Evolutionary conservation across 1,139 yeast species (phyloP).

Genomic region (Meyerozyma carpophila): DNA sequence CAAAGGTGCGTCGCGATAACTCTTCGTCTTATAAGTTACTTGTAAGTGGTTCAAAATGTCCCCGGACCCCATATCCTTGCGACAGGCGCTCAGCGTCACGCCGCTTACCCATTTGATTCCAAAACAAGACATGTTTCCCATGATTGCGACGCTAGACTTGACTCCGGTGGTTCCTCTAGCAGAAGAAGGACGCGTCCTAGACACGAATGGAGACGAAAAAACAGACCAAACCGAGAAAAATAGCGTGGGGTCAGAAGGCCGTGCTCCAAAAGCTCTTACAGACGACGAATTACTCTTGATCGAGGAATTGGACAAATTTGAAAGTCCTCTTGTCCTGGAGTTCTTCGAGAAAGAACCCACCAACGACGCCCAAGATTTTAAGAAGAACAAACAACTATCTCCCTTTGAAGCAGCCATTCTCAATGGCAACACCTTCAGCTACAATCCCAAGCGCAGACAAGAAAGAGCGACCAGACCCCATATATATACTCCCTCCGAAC

Average conservation of each 20-base stretch:
- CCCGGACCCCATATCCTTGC: background rate
- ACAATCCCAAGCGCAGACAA: background rate
- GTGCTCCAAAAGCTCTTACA: background rate
- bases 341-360: background rate
- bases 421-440: background rate
- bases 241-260: background rate
- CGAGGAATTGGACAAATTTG: background rate
- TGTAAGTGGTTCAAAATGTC: too few relatives aligned
- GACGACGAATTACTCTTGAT: background rate
- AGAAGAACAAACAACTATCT: background rate
- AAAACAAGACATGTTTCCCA: background rate
- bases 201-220: background rate
- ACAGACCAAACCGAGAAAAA: background rate
- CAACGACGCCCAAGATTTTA: background rate
- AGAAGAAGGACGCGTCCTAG: background rate
- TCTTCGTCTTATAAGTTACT: background rate
- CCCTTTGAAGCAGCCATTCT: background rate
- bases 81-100: background rate
- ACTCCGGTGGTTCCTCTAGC: background rate
- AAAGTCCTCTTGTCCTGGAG: background rate
- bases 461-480: background rate
- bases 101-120: background rate
- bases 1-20: background rate
- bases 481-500: background rate
- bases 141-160: background rate